Evolutionary conservation across 805 yeast species (phyloP).

Genomic region (Barnettozyma wickerhamii): DNA sequence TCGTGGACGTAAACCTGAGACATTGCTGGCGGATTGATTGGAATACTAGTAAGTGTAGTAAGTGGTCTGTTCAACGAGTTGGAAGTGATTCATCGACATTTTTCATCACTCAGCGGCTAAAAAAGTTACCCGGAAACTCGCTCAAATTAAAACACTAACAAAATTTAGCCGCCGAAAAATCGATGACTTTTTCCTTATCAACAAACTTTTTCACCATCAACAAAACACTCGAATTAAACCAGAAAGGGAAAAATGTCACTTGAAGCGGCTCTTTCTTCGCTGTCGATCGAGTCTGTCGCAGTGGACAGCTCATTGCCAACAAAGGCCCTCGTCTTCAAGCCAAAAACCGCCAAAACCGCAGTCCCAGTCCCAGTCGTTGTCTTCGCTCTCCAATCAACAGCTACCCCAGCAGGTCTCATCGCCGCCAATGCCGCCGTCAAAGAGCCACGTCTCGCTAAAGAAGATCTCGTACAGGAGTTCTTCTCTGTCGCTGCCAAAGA

Average conservation of each 20-base stretch:
- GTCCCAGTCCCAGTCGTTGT: constrained; percentile 76
- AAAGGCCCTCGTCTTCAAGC: constrained; percentile 83
- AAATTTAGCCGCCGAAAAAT: no score
- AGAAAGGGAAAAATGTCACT: constrained; percentile 55
- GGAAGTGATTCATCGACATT: no score
- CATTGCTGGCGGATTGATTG: constrained; percentile 13
- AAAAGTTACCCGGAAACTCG: no score
- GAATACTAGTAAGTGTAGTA: no score
- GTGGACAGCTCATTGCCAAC: constrained; percentile 50
- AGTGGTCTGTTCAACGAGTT: no score
- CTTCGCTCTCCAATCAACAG: constrained; percentile 66
- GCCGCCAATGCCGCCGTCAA: constrained; percentile 68
- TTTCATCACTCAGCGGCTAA: no score
- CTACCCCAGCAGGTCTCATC: constrained; percentile 61
- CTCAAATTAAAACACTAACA: no score
- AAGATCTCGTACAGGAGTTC: constrained; percentile 66
- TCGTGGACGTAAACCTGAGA: constrained; percentile 66
- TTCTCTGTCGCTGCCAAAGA: constrained; percentile 56
- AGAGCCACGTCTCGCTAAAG: constrained; percentile 86
- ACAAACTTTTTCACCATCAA: no score
- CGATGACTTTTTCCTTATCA: constrained; percentile 1
- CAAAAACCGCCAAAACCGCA: constrained; percentile 82
- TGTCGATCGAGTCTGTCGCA: constrained; percentile 54
- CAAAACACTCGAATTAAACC: no score
- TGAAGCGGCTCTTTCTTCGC: constrained; percentile 61